Evolutionary conservation across 805 yeast genomes (phyloP).

Genomic region (Sugiyamaella boreocaroliniensis): DNA sequence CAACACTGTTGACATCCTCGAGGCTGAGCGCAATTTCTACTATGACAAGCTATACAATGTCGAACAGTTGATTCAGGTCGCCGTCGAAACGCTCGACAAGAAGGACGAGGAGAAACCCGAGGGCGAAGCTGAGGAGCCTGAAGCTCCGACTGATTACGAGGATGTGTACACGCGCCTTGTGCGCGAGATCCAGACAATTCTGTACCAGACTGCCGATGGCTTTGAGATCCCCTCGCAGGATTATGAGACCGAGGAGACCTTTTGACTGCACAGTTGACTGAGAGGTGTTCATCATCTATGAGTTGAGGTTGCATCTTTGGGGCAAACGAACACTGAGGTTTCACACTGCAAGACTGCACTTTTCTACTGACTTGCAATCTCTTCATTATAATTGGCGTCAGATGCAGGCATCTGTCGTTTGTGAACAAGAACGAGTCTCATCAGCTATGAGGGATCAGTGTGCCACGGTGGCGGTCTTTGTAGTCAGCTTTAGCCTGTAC

Average conservation of each 20-base stretch:
- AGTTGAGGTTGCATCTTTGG: too few species aligned
- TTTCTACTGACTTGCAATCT: too few species aligned
- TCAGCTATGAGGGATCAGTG: too few species aligned
- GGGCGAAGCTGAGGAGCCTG: conserved; percentile 2
- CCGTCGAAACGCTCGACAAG: conserved; percentile 43
- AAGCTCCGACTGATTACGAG: conserved; percentile 18
- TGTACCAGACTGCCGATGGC: conserved; percentile 80
- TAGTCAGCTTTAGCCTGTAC: too few species aligned
- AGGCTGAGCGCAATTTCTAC: conserved; percentile 81
- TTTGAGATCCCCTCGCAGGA: conserved; percentile 50
- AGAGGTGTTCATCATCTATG: too few species aligned
- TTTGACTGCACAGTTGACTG: conserved; percentile 7
- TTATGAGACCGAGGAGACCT: conserved; percentile 17
- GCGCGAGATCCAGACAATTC: conserved; percentile 62
- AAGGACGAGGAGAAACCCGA: conserved; percentile 8
- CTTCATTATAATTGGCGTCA: too few species aligned
- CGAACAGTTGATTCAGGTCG: conserved; percentile 68
- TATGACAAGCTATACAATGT: conserved; percentile 84
- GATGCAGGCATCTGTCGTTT: too few species aligned
- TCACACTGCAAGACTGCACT: too few species aligned
- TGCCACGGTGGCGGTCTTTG: too few species aligned
- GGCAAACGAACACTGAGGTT: too few species aligned
- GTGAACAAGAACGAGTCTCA: too few species aligned
- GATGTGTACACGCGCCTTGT: conserved; percentile 31
- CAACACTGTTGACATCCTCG: conserved; percentile 54